Evolutionary conservation across 768 basidiomycete species (phyloP).

Genomic region (Gymnopilus junonius): DNA sequence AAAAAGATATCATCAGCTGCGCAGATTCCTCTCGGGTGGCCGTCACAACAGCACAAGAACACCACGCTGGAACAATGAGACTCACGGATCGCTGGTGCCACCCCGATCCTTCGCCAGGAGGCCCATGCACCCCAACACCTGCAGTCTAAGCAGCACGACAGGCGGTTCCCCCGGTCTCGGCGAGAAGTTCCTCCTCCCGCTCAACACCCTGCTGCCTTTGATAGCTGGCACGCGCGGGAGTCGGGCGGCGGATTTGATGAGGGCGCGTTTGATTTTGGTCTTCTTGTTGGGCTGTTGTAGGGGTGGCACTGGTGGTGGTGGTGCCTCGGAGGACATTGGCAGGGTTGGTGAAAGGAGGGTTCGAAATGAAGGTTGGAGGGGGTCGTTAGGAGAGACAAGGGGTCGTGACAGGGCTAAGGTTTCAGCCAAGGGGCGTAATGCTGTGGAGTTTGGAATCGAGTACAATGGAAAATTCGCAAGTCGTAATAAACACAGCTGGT

Average conservation of each 20-base stretch:
- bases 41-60: too few relatives aligned
- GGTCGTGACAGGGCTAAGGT: too few relatives aligned
- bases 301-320: too few relatives aligned
- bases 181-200: constrained; percentile 31
- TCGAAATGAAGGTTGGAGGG: not conserved
- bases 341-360: not conserved
- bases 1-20: not conserved
- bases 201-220: constrained; percentile 42
- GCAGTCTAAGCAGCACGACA: constrained; percentile 67
- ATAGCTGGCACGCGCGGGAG: constrained; percentile 48
- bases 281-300: constrained; percentile 21
- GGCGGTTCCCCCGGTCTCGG: constrained; percentile 68
- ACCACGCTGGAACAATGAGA: too few relatives aligned
- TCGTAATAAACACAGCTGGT: not conserved
- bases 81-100: constrained; percentile 80
- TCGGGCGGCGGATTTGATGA: constrained; percentile 65
- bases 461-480: not conserved
- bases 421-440: not conserved
- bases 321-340: not conserved
- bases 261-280: constrained; percentile 59
- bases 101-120: constrained; percentile 68
- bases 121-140: constrained; percentile 66
- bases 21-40: not conserved
- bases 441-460: not conserved
- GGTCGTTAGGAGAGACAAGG: not conserved